Base-by-base conservation (phyloP, 345 rosid genomes). In the Boechera retrofracta region DNA sequence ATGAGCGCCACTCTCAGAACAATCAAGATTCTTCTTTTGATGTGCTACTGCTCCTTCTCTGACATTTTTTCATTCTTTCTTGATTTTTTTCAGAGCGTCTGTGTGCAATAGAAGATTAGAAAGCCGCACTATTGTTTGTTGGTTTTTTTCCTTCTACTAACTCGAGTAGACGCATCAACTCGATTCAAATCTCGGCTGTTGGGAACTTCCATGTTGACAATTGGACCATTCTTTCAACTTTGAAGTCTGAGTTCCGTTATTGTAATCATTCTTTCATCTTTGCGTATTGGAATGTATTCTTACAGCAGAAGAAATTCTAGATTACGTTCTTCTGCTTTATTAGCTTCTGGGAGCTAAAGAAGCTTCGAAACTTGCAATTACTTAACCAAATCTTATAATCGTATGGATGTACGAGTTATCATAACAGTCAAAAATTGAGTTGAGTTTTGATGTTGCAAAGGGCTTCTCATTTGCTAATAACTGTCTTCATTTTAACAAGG, bases 101-200 rank as follows among this genome's bases (percentile, higher is more conserved):
- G 75, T 92, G 97, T 80, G 86, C 90, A 29, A 77, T 87, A 78
- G 97, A 91, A 39, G 88, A 76, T 32, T 87, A 86, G 68, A 31
- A 29, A 4, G 42, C 57, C 63, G 58, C 38, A 57, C 54, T 64
- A 45, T 55, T 63, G 38, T 64, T 77, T 2, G 33, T 64, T 72
- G 55, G 32, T 56, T 66, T 24, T 39, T 56, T 41, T 39, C 33
- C 63, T 78, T 78, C 3, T 18, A 49, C 76, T 77, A 71, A 70
- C 71, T 77, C 71, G 36, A 70, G 49, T 35, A 77, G 64, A 62
- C 5, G 48, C 59, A 36, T 64, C 42, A 56, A 54, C 76, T 51
- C 41, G 49, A 54, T 45, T 69, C 57, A 42, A 42, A 52, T n/a
- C 63, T 62, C 59, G 75, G 70, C 31, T 75, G 57, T 8, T 35